phyloP scores from a whole-genome alignment of 192 early-diverging fungal species.

The Umbelopsis sp. region DNA sequence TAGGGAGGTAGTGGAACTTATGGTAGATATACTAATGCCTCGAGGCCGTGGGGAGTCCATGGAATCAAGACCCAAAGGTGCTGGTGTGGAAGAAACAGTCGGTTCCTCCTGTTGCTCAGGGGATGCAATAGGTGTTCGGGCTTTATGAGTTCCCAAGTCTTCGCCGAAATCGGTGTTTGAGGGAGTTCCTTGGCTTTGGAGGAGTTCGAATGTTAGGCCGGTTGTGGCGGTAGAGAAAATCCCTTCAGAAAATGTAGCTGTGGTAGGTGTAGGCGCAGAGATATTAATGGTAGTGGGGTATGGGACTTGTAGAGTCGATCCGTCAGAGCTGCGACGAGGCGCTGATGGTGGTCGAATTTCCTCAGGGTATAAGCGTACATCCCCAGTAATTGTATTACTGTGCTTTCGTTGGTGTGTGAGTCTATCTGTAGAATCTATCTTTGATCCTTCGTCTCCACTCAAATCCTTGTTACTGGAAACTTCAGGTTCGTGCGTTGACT shows the following conservation, averaged over 20 bases:
- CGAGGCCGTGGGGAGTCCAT: background rate
- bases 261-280: slow-evolving; percentile 17
- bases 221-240: slow-evolving; percentile 10
- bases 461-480: background rate
- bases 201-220: slow-evolving; percentile 24
- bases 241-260: slow-evolving; percentile 7
- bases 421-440: background rate
- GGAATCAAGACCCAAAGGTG: background rate
- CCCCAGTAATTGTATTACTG: slow-evolving; percentile 13
- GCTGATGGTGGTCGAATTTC: background rate
- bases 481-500: background rate
- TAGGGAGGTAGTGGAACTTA: slow-evolving; percentile 14
- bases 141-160: background rate
- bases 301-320: background rate
- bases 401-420: slow-evolving; percentile 14
- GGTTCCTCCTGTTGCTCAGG: background rate
- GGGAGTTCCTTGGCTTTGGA: slow-evolving; percentile 15
- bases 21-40: slow-evolving; percentile 7
- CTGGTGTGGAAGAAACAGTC: background rate
- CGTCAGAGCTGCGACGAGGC: slow-evolving; percentile 12
- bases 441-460: background rate
- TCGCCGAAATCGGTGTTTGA: slow-evolving; percentile 12
- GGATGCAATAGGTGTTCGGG: slow-evolving; percentile 12
- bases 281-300: slow-evolving; percentile 13
- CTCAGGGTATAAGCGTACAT: background rate